These are phyloP conservation scores for Melampsora americana DNA, from an alignment of 1,284 basidiomycete genomes.

Conservation along the genomic window DNA sequence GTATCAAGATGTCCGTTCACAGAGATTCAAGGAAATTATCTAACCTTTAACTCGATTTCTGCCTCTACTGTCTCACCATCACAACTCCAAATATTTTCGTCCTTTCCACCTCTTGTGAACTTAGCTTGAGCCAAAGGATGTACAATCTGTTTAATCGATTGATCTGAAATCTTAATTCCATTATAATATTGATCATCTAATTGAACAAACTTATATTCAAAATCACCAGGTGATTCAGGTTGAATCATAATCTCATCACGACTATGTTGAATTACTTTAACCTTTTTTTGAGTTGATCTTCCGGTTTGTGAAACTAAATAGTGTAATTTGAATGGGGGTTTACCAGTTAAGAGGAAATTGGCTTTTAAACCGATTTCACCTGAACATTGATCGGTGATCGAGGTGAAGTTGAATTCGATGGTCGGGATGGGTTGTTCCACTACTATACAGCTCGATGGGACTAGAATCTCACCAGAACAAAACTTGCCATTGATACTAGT, in stretches of 20 bases:
- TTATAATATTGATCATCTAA: constrained; percentile 82
- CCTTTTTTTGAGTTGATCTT: constrained; percentile 56
- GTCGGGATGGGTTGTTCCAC: constrained; percentile 37
- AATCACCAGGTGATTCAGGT: constrained; percentile 82
- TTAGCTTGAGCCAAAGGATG: constrained; percentile 40
- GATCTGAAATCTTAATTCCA: constrained; percentile 52
- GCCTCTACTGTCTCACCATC: constrained; percentile 38
- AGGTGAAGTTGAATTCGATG: constrained; percentile 66
- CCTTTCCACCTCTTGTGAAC: constrained; percentile 29
- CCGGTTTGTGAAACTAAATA: constrained; percentile 73
- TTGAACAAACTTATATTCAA: constrained; percentile 75
- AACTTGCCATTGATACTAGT: constrained; percentile 68
- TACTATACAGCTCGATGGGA: constrained; percentile 59
- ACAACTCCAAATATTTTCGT: constrained; percentile 39
- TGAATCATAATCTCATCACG: constrained; percentile 80
- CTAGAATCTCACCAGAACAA: constrained; percentile 74
- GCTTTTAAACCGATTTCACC: constrained; percentile 89
- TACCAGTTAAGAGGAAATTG: constrained; percentile 78
- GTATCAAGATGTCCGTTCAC: neutral
- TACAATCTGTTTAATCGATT: constrained; percentile 36
- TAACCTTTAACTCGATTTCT: constrained; percentile 34
- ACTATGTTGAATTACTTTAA: constrained; percentile 64
- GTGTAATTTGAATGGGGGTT: constrained; percentile 71
- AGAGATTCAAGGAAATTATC: neutral
- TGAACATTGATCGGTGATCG: constrained; percentile 78